Evolutionary conservation across 208 protist species (phyloP).

Genomic region (Trypanosoma lewisi): DNA sequence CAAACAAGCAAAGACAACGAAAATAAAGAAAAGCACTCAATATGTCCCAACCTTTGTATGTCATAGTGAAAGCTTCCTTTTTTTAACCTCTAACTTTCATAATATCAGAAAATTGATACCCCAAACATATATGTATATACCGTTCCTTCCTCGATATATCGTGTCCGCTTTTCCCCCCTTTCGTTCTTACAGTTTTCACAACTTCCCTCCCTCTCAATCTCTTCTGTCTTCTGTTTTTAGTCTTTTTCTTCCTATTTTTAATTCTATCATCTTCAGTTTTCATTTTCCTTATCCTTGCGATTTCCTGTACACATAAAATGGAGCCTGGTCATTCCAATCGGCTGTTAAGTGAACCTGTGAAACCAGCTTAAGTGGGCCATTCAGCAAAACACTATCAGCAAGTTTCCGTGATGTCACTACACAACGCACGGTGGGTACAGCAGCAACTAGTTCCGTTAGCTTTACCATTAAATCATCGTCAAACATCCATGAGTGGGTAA

Average conservation of each 20-base stretch:
- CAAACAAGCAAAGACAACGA: neutral
- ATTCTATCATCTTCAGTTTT: conserved; percentile 5
- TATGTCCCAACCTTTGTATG: too few species aligned
- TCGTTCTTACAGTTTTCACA: neutral
- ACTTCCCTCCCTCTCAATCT: neutral
- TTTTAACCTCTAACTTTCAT: neutral
- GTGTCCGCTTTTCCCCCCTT: neutral
- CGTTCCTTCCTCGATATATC: too few species aligned
- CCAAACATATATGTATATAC: too few species aligned
- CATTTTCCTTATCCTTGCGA: neutral
- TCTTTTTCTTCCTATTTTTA: conserved; percentile 14
- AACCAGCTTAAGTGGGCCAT: conserved; percentile 33
- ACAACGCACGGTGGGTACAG: conserved; percentile 62
- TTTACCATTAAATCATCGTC: conserved; percentile 76
- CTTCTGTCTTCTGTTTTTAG: conserved; percentile 1
- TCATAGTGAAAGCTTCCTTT: too few species aligned
- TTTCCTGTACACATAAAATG: conserved; percentile 71
- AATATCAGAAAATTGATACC: neutral
- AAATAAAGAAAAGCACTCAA: too few species aligned
- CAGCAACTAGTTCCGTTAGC: conserved; percentile 44
- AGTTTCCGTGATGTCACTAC: conserved; percentile 79
- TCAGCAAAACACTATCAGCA: conserved; percentile 36
- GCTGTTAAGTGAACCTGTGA: conserved; percentile 53
- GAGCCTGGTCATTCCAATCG: conserved; percentile 78
- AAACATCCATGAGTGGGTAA: conserved; percentile 85